These are phyloP conservation scores for Erodium moschatum DNA, from an alignment of 441 rosid genomes.

Conservation along the genomic window DNA sequence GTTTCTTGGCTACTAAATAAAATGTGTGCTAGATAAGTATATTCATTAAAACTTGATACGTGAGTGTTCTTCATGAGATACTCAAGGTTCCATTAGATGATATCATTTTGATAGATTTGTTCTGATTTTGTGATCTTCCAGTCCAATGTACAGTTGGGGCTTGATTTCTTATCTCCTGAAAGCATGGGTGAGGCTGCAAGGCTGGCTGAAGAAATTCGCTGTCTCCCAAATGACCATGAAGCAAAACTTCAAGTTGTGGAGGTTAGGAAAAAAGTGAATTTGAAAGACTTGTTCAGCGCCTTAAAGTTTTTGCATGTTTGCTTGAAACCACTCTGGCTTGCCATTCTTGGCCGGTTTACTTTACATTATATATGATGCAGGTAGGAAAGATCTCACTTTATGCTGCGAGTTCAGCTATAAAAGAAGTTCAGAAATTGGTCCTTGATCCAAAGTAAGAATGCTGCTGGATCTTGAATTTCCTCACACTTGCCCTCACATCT, in stretches of 20 bases:
- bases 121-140: slow-evolving; percentile 31
- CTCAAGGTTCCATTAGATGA: neutral
- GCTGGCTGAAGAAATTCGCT: slow-evolving; percentile 71
- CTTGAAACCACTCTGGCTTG: neutral
- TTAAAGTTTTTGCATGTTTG: neutral
- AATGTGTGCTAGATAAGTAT: neutral
- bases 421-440: slow-evolving; percentile 85
- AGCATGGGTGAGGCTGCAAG: slow-evolving; percentile 73
- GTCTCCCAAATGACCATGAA: slow-evolving; percentile 79
- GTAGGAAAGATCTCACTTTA: slow-evolving; percentile 84
- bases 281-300: slow-evolving; percentile 18
- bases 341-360: slow-evolving; percentile 11
- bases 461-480: neutral
- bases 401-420: slow-evolving; percentile 93
- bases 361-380: slow-evolving; percentile 33
- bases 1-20: neutral
- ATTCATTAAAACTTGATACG: neutral
- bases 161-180: slow-evolving; percentile 90
- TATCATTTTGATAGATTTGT: slow-evolving; percentile 9
- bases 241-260: slow-evolving; percentile 80
- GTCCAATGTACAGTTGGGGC: slow-evolving; percentile 83
- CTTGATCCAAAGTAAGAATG: slow-evolving; percentile 79
- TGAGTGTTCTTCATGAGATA: neutral
- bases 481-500: too few relatives aligned
- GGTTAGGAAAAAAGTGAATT: slow-evolving; percentile 35